These are phyloP conservation scores for Acephala macrosclerotiorum DNA, from an alignment of 2,329 filamentous ascomycete species.

Conservation along the genomic window DNA sequence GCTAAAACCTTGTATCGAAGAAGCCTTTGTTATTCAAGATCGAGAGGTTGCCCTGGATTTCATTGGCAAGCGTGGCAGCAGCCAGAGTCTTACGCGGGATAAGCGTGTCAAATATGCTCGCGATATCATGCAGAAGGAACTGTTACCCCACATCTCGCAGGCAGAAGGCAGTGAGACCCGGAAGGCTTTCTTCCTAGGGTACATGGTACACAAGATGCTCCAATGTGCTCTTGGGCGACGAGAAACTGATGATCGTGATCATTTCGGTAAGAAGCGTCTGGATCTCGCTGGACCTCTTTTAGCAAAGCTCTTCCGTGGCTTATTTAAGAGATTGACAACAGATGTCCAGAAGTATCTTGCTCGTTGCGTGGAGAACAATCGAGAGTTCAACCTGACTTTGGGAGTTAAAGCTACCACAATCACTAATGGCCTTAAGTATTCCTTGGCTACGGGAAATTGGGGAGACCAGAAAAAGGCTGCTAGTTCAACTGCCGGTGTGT, in stretches of 20 bases:
- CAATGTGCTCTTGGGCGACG: slow-evolving; percentile 92
- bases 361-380: slow-evolving; percentile 86
- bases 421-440: slow-evolving; percentile 95
- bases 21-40: slow-evolving; percentile 95
- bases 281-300: slow-evolving; percentile 94
- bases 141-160: slow-evolving; percentile 95
- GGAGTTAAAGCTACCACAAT: slow-evolving; percentile 92
- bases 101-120: slow-evolving; percentile 91
- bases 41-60: slow-evolving; percentile 93
- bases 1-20: slow-evolving; percentile 95
- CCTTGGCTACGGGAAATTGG: slow-evolving; percentile 97
- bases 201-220: slow-evolving; percentile 96
- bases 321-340: slow-evolving; percentile 89
- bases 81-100: slow-evolving; percentile 77
- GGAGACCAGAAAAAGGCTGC: slow-evolving; percentile 99
- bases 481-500: slow-evolving; percentile 94
- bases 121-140: slow-evolving; percentile 96
- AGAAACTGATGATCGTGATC: slow-evolving; percentile 96
- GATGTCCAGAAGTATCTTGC: slow-evolving; percentile 93
- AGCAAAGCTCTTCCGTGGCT: slow-evolving; percentile 92
- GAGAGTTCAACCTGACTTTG: slow-evolving; percentile 88
- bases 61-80: slow-evolving; percentile 89
- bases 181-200: slow-evolving; percentile 97
- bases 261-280: slow-evolving; percentile 98
- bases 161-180: slow-evolving; percentile 92